These are phyloP conservation scores for Thermomyces lanuginosus DNA, from an alignment of 2,329 filamentous ascomycete species.

Conservation along the genomic window DNA sequence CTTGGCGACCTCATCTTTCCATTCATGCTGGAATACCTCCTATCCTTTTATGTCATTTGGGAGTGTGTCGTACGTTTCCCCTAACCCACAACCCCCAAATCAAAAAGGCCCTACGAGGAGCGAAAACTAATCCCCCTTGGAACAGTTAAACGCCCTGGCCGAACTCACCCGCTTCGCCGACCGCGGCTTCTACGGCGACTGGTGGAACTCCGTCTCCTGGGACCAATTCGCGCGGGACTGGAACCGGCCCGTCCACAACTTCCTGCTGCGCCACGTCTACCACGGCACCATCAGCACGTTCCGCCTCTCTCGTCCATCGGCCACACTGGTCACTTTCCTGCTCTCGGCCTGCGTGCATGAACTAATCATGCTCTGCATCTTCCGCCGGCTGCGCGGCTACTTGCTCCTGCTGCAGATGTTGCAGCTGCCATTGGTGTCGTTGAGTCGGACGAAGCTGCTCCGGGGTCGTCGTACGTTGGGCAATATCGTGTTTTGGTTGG, in stretches of 20 bases:
- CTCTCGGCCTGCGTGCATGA: slow-evolving; percentile 57
- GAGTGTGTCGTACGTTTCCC: slow-evolving; percentile 36
- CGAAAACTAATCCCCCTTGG: not conserved
- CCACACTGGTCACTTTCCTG: slow-evolving; percentile 61
- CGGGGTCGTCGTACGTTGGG: slow-evolving; percentile 49
- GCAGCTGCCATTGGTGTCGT: slow-evolving; percentile 52
- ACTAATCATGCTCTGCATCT: slow-evolving; percentile 64
- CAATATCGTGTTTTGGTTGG: slow-evolving; percentile 63
- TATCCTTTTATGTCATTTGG: slow-evolving; percentile 73
- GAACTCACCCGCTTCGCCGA: slow-evolving; percentile 65
- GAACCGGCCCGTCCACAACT: slow-evolving; percentile 68
- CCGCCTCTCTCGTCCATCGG: slow-evolving; percentile 51
- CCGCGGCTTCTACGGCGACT: slow-evolving; percentile 43
- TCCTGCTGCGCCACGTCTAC: slow-evolving; percentile 63
- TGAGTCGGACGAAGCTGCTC: slow-evolving; percentile 51
- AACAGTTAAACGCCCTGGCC: slow-evolving; percentile 51
- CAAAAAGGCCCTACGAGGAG: not conserved
- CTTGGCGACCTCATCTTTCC: slow-evolving; percentile 62
- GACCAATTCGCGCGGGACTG: slow-evolving; percentile 64
- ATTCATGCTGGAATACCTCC: slow-evolving; percentile 61
- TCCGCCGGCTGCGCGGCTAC: too few species aligned
- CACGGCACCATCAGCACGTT: slow-evolving; percentile 60
- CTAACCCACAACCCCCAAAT: not conserved
- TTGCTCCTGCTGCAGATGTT: slow-evolving; percentile 60
- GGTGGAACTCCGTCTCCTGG: slow-evolving; percentile 36